Base-by-base conservation (phyloP, 208 protist species). In the Porcisia hertigi region DNA sequence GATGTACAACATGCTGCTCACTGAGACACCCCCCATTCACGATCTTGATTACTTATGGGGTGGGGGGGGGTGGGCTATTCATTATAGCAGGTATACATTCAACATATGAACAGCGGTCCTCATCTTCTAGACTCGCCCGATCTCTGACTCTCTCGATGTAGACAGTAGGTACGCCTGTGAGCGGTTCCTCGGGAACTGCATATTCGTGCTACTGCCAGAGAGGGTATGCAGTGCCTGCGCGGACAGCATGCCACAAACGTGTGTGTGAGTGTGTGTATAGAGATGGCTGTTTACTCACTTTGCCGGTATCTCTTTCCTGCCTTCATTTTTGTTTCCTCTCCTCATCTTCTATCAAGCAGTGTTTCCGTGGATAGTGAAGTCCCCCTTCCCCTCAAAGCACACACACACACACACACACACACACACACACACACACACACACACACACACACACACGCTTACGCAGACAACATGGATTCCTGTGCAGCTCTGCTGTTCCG, bases 401-500 rank as follows among this genome's bases (percentile, higher is more conserved):
- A 6, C 43, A 14, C 11, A 16, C 45, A 34, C 9, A 39, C 49
- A 43, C 36, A 9, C 36, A 34, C 45, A 34, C 9, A 39, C 49
- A 43, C 36, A 9, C 36, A 12, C 8, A 6, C 43, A 14, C 11
- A 16, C 16, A 12, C 8, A 6, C 43, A 14, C 11, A 16, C 16
- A 12, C 8, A 6, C 43, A 14, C 11, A 16, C 45, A 34, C 9
- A 39, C 49, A 43, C 36, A 9, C 36, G 25, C 67, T 14, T 49
- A 60, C 30, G 36, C 52, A 36, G 52, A 62, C 25, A 45, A 2
- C 23, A 86, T 71, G 85, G 77, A 53, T 80, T 94, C 73, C 86
- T 94, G 62, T 84, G 93, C 77, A 90, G 94, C 83, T 85, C 88
- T 66, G 78, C 78, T 82, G 9, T 82, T 82, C 62, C 78, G 69